phyloP scores from a whole-genome alignment of 495 filamentous ascomycete species.

The Thermothielavioides terrestris region DNA sequence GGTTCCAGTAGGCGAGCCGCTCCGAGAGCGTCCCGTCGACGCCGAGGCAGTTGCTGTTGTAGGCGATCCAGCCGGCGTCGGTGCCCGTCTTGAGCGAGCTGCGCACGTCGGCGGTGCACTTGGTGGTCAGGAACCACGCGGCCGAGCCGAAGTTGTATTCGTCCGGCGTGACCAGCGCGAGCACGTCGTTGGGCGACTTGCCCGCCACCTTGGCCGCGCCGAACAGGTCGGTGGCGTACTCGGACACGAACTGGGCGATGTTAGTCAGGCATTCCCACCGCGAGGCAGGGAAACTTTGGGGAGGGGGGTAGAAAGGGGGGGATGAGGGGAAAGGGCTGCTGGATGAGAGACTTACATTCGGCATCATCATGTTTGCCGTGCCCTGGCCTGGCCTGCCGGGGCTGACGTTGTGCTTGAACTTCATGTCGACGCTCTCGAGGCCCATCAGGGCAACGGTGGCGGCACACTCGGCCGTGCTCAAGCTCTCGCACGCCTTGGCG shows the following conservation, averaged over 20 bases:
- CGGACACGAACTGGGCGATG: constrained; percentile 38
- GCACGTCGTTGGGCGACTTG: constrained; percentile 39
- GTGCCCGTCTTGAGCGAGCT: constrained; percentile 39
- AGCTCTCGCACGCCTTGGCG: constrained; percentile 20
- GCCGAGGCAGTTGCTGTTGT: constrained; percentile 61
- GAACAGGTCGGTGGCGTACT: constrained; percentile 56
- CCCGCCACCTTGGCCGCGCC: constrained; percentile 24
- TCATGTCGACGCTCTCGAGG: constrained; percentile 60
- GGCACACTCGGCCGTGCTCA: constrained; percentile 47
- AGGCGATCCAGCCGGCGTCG: constrained; percentile 51
- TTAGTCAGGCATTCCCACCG: not conserved
- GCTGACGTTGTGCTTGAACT: constrained; percentile 53
- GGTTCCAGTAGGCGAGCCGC: constrained; percentile 48
- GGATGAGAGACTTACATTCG: constrained; percentile 13
- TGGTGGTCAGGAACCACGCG: constrained; percentile 63
- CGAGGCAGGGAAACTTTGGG: not conserved
- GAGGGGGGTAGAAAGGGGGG: not conserved
- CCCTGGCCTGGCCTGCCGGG: constrained; percentile 63
- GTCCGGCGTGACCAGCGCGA: constrained; percentile 51
- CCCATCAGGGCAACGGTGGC: constrained; percentile 56
- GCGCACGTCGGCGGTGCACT: constrained; percentile 47
- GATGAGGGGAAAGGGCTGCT: not conserved
- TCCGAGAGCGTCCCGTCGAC: constrained; percentile 39
- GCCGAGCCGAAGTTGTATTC: constrained; percentile 63
- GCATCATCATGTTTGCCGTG: constrained; percentile 71